Conservation (phyloP, 257 asterid genomes). For the Capsicum chinense region DNA sequence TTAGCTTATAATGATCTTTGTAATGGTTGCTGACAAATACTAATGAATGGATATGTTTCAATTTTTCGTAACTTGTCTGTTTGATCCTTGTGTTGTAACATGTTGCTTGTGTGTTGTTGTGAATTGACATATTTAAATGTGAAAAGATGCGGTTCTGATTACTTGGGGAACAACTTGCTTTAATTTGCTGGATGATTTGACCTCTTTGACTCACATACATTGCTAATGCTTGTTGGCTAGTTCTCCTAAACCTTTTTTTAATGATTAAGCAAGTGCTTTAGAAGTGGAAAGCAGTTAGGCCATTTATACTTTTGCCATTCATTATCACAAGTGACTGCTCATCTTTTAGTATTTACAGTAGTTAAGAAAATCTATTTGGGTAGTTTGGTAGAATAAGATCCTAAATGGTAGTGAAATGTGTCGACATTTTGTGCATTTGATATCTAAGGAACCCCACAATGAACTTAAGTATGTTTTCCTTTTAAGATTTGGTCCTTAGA, state of each 20-base stretch:
- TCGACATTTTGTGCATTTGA: slow-evolving; percentile 15
- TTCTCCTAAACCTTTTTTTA: slow-evolving; percentile 5
- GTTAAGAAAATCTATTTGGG: neutral
- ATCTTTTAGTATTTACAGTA: slow-evolving; percentile 10
- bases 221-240: neutral
- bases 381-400: neutral
- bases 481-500: neutral
- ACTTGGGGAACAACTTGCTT: slow-evolving; percentile 13
- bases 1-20: slow-evolving; percentile 10
- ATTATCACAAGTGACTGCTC: neutral
- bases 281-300: slow-evolving; percentile 8
- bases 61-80: neutral
- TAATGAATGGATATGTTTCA: slow-evolving; percentile 7
- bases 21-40: neutral
- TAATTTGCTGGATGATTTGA: slow-evolving; percentile 21
- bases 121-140: neutral
- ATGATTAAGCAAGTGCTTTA: neutral
- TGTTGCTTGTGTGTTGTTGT: slow-evolving; percentile 19
- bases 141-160: neutral
- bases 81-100: slow-evolving; percentile 6
- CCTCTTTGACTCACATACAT: slow-evolving; percentile 21
- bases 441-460: slow-evolving; percentile 11
- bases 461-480: neutral
- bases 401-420: neutral
- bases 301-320: neutral